Base-by-base conservation (phyloP, 768 basidiomycete genomes). In the Podaxis sp. region DNA sequence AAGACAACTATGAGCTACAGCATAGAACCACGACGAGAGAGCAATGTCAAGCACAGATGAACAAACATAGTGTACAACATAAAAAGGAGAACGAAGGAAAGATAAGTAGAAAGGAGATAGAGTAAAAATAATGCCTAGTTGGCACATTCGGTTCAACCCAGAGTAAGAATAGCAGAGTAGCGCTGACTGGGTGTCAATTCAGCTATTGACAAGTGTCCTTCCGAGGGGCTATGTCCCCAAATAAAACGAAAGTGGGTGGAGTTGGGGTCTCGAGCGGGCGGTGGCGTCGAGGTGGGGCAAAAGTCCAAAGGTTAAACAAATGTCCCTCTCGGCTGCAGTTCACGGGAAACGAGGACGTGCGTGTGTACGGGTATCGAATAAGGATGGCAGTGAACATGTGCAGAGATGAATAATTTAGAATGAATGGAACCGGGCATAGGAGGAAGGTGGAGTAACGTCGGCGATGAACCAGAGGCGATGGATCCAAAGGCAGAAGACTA, bases 1-100 rank as follows among this genome's bases (percentile, higher is more conserved):
- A 53, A 40, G 20, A 20, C 6, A 24, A 53, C 50, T 51, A 60
- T 11, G 59, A 11, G 28, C 59, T 52, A 60, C 59, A 60, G 60
- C 36, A 53, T 26, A 38, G 28, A 26, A 38, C 40, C 50, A 61
- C 50, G 38, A 28, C 53, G 12, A 61, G 40, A 30, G 38, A 44
- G 20, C 26, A 53, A 40, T 15, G 33, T 38, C 15, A n/a, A 36
- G 40, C 28, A 15, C 28, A 44, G 7, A 44, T 44, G 40, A 44
- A 24, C n/a, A 44, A 58, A 46, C 20, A 22, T 50, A 40, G n/a
- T 33, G 37, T 40, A 52, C 49, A 60, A 60, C 26, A 30, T 30
- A 41, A 26, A 20, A 28, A 41, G 28, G 48, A 56, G 28, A 56
- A 26, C 26, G 60, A 55, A 56, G 37, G 50, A 41, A 33, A 41